These are phyloP conservation scores for Mucuna pruriens DNA, from an alignment of 306 rosid genomes.

Conservation along the genomic window DNA sequence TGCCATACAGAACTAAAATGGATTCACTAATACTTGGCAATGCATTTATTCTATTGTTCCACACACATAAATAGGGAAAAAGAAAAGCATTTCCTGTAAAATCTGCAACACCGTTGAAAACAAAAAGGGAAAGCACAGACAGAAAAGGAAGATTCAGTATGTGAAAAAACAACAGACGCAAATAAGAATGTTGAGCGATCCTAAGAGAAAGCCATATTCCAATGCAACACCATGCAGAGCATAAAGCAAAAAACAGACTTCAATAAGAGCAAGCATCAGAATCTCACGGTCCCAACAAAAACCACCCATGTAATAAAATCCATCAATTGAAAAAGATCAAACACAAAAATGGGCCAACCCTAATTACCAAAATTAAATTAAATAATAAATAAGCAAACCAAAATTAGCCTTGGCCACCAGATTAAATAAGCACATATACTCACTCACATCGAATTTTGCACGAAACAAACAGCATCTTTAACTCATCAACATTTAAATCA, in stretches of 20 bases:
- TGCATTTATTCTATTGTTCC: slow-evolving; percentile 69
- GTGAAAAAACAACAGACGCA: slow-evolving; percentile 73
- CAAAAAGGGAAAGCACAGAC: slow-evolving; percentile 56
- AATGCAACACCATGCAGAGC: slow-evolving; percentile 39
- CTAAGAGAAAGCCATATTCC: slow-evolving; percentile 58
- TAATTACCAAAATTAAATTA: not conserved
- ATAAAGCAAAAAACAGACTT: slow-evolving; percentile 67
- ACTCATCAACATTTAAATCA: slow-evolving; percentile 63
- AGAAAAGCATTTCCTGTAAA: slow-evolving; percentile 44
- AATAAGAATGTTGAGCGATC: slow-evolving; percentile 48
- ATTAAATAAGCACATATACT: slow-evolving; percentile 47
- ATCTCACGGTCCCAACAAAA: slow-evolving; percentile 76
- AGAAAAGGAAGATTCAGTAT: slow-evolving; percentile 64
- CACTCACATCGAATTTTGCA: slow-evolving; percentile 48
- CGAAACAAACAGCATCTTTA: slow-evolving; percentile 63
- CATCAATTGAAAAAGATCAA: slow-evolving; percentile 26
- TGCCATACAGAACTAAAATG: slow-evolving; percentile 43
- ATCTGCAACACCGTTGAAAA: slow-evolving; percentile 53
- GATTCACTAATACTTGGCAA: slow-evolving; percentile 52
- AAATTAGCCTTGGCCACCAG: slow-evolving; percentile 29
- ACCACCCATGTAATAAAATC: slow-evolving; percentile 54
- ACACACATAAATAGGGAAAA: slow-evolving; percentile 44
- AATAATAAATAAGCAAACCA: slow-evolving; percentile 36
- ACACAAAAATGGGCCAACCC: slow-evolving; percentile 35
- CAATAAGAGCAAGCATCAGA: slow-evolving; percentile 80